phyloP scores from a whole-genome alignment of 305 asterid species.

The Fraxinus ornus region DNA sequence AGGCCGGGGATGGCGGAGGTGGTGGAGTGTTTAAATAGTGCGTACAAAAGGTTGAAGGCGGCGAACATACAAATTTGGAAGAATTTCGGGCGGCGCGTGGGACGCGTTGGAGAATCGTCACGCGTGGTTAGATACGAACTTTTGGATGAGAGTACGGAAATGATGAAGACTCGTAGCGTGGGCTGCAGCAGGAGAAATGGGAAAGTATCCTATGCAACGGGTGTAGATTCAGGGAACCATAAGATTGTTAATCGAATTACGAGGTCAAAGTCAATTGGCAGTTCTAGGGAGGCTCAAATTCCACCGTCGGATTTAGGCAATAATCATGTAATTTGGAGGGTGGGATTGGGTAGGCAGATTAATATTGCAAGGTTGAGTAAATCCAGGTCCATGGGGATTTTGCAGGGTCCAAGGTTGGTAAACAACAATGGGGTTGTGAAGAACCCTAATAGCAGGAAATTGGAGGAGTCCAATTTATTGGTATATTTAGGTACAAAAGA shows the following conservation, averaged over 20 bases:
- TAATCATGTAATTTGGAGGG: slow-evolving; percentile 17
- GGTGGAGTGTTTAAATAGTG: slow-evolving; percentile 48
- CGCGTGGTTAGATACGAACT: slow-evolving; percentile 45
- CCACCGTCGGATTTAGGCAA: slow-evolving; percentile 33
- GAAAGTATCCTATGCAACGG: slow-evolving; percentile 50
- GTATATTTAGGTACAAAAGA: slow-evolving; percentile 7
- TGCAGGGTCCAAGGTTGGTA: slow-evolving; percentile 36
- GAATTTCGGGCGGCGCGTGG: slow-evolving; percentile 55
- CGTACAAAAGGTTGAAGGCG: slow-evolving; percentile 35
- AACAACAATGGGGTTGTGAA: slow-evolving; percentile 20
- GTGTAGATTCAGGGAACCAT: slow-evolving; percentile 18
- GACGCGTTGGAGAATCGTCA: slow-evolving; percentile 31
- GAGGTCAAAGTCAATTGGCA: slow-evolving; percentile 67
- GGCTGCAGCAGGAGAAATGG: slow-evolving; percentile 51
- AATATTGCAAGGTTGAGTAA: slow-evolving; percentile 53
- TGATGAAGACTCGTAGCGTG: slow-evolving; percentile 28
- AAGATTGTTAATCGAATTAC: slow-evolving; percentile 35
- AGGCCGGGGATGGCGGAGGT: slow-evolving; percentile 89
- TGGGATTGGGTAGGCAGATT: slow-evolving; percentile 52
- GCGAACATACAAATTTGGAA: slow-evolving; percentile 30
- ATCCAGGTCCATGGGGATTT: slow-evolving; percentile 71
- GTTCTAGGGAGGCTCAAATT: slow-evolving; percentile 47
- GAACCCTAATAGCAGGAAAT: slow-evolving; percentile 31
- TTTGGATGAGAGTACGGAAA: slow-evolving; percentile 57
- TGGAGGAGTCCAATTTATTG: slow-evolving; percentile 53